Conservation (phyloP, 805 yeast species). For the Saccharomycopsis fermentans region DNA sequence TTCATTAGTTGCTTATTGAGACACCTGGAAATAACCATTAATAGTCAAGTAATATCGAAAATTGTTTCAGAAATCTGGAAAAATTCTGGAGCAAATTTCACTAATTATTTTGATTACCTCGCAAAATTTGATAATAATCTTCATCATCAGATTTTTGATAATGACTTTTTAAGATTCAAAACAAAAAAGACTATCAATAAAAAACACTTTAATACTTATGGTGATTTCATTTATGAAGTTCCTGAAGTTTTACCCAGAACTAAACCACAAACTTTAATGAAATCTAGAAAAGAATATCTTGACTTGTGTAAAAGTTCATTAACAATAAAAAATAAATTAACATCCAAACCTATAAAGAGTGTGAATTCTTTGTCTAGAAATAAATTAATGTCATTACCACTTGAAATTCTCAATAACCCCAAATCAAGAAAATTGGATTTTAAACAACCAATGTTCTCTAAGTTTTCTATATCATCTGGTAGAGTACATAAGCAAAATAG, state of each 20-base stretch:
- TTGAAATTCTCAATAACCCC: background rate
- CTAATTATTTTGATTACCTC: conserved; percentile 1
- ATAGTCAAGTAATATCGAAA: conserved; percentile 3
- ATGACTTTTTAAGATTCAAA: background rate
- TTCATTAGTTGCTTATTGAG: conserved; percentile 2
- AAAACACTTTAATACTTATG: conserved; percentile 38
- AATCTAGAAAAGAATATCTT: background rate
- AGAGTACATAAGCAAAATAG: background rate
- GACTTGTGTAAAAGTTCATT: background rate
- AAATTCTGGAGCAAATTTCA: conserved; percentile 2
- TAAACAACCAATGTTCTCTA: background rate
- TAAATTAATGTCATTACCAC: background rate
- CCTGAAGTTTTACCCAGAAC: background rate
- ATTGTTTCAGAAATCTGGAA: conserved; percentile 4
- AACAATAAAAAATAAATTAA: background rate
- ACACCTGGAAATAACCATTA: background rate
- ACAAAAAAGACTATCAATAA: background rate
- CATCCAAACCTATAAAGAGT: background rate
- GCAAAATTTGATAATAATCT: conserved; percentile 4
- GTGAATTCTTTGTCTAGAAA: background rate
- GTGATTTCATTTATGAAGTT: background rate
- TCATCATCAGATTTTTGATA: background rate
- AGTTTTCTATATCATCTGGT: background rate
- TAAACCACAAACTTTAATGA: background rate
- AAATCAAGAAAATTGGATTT: background rate